Evolutionary conservation across 1,284 basidiomycete species (phyloP), one percentile per base, ranked within the genome.

Genomic region (Ustilago curta): DNA sequence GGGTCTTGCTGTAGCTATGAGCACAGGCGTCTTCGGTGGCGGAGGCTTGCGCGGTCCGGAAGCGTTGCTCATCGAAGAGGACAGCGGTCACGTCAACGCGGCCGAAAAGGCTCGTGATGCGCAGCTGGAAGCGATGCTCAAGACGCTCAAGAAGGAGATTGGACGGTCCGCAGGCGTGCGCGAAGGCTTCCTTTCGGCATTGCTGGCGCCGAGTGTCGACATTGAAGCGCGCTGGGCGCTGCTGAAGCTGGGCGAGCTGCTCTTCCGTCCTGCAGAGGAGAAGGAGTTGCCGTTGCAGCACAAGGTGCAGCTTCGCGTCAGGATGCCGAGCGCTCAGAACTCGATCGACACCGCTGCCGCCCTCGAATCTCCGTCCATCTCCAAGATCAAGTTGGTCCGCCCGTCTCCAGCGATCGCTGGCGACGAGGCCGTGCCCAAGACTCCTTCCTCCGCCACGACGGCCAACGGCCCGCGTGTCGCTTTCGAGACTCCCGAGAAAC

Each of bases 191-290:
- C 52, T 84, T 8, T 72, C 67, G 8, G 83, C 83, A 2, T 55
- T 83, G 37, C 68, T 80, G 16, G 63, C 77, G 19, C 68, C 69
- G 4, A 51, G 91, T 53, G 88, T 90, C 49, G 95, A 98, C 84
- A 88, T 91, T 75, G 93, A 96, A 86, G 92, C 95, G 48, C 91
- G 95, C 39, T 93, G 93, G 89, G 93, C 92, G 69, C 87, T 97
- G 52, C 88, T 99, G 79, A 98, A 98, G 86, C 87, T 97, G 11
- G 94, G 93, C 12, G 96, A 98, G 82, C 88, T 97, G 25, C 89
- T 96, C 52, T 92, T 96, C 75, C 90, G 91, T 54, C 91, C 93
- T 21, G 70, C 68, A 2, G 82, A 82, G 42, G 82, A 84, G 70
- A 69, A 65, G 31, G 76, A 79, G 6, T 43, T 79, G 56, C 80